Conservation (phyloP, 2,329 filamentous ascomycete species). For the Xylariaceae sp. region DNA sequence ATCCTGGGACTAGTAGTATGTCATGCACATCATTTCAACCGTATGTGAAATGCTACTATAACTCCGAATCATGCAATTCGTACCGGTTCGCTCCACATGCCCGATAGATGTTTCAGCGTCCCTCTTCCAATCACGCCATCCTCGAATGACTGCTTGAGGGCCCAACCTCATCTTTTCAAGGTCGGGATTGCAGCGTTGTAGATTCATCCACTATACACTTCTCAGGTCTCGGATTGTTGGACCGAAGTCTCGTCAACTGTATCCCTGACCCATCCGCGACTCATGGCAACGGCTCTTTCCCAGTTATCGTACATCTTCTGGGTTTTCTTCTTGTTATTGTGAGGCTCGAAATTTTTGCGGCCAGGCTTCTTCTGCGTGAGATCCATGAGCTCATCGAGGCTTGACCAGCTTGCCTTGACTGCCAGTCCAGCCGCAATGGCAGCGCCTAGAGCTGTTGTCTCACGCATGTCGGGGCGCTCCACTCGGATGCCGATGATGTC, state of each 20-base stretch:
- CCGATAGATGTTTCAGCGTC: too few relatives aligned
- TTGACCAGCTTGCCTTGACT: conserved; percentile 66
- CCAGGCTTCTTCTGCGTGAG: conserved; percentile 63
- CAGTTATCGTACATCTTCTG: conserved; percentile 47
- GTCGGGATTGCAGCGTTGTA: too few relatives aligned
- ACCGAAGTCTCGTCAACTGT: conserved; percentile 19
- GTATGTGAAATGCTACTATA: too few relatives aligned
- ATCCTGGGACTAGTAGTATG: too few relatives aligned
- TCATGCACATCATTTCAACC: too few relatives aligned
- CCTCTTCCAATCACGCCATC: too few relatives aligned
- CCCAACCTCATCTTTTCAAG: too few relatives aligned
- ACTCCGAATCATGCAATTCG: too few relatives aligned
- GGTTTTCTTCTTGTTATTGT: conserved; percentile 43
- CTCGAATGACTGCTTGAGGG: too few relatives aligned
- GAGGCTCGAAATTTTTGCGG: conserved; percentile 65
- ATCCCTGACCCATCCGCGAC: conserved; percentile 46
- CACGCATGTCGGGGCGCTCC: conserved; percentile 80
- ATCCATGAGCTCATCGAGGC: conserved; percentile 67
- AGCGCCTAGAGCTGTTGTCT: conserved; percentile 84
- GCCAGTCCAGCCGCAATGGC: conserved; percentile 88
- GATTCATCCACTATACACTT: too few relatives aligned
- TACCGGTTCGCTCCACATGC: too few relatives aligned
- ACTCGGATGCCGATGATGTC: conserved; percentile 80
- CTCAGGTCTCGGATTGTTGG: conserved; percentile 1
- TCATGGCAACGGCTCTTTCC: conserved; percentile 57